Evolutionary conservation across 2,329 filamentous ascomycete species (phyloP), one percentile per base, ranked within the genome.

Genomic region (Scolecobasidium constrictum): DNA sequence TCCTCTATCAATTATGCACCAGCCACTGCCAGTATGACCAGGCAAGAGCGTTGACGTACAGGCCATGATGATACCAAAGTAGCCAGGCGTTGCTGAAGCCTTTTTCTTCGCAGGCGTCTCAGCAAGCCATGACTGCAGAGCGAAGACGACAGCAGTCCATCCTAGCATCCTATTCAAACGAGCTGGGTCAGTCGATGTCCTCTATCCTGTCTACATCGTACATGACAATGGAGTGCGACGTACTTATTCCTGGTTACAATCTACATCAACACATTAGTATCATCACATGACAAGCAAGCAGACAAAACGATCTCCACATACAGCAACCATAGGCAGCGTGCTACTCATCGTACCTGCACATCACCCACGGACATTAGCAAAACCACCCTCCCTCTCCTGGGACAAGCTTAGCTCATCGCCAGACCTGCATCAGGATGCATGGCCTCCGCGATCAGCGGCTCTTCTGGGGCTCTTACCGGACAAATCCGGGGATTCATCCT

Each of bases 181-280:
- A n/a, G n/a, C n/a, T n/a, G n/a, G n/a, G n/a, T n/a, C n/a, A n/a
- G n/a, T n/a, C n/a, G n/a, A n/a, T n/a, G n/a, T n/a, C n/a, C n/a
- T n/a, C n/a, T n/a, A 42, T 49, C n/a, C n/a, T n/a, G n/a, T n/a
- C n/a, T n/a, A n/a, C n/a, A n/a, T n/a, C n/a, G n/a, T n/a, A n/a
- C n/a, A n/a, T n/a, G n/a, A n/a, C n/a, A n/a, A n/a, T n/a, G n/a
- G n/a, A n/a, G n/a, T n/a, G n/a, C n/a, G n/a, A n/a, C 69, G 65
- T 65, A 92, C 73, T 85, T 83, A 67, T 94, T 94, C 52, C 87
- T 76, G 53, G 83, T 92, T 60, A 94, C 92, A 73, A 94, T 93
- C 74, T 78, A 49, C 44, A 36, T 16, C 20, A 23, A 38, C 15
- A 22, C 9, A 16, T 15, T 40, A 17, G 21, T 40, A 49, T 33